phyloP scores from a whole-genome alignment of 345 rosid genomes.

The Populus nigra region DNA sequence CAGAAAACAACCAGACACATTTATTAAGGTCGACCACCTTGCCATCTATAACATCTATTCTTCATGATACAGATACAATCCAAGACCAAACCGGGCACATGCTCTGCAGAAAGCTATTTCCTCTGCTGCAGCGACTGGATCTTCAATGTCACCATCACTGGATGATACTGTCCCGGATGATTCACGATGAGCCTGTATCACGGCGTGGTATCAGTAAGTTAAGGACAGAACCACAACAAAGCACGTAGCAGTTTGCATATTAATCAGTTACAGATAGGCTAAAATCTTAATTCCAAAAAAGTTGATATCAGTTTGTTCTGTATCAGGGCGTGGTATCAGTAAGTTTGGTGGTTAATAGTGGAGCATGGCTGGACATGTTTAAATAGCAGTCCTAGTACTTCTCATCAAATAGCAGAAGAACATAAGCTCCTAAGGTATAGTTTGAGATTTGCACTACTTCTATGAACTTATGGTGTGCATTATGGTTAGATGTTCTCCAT shows the following conservation, averaged over 20 bases:
- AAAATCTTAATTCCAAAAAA: too few species aligned
- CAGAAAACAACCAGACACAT: neutral
- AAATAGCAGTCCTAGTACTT: neutral
- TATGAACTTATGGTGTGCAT: neutral
- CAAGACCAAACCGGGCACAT: conserved; percentile 95
- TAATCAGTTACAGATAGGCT: neutral
- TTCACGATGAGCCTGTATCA: conserved; percentile 81
- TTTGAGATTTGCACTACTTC: neutral
- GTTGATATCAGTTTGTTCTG: too few species aligned
- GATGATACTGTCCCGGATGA: conserved; percentile 76
- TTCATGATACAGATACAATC: conserved; percentile 85
- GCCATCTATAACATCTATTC: conserved; percentile 34
- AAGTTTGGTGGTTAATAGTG: neutral
- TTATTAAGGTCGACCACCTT: conserved; percentile 2
- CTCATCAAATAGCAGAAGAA: neutral
- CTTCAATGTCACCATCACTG: conserved; percentile 36
- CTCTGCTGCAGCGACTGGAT: conserved; percentile 90
- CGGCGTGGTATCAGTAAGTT: neutral
- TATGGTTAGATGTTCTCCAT: neutral
- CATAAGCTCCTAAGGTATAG: neutral
- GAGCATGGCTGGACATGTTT: neutral
- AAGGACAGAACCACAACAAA: neutral
- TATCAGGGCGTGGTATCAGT: too few species aligned
- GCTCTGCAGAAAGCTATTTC: conserved; percentile 95
- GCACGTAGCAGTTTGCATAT: neutral